Conservation (phyloP, 2,329 filamentous ascomycete species). For the Phyllosticta ampelicida region DNA sequence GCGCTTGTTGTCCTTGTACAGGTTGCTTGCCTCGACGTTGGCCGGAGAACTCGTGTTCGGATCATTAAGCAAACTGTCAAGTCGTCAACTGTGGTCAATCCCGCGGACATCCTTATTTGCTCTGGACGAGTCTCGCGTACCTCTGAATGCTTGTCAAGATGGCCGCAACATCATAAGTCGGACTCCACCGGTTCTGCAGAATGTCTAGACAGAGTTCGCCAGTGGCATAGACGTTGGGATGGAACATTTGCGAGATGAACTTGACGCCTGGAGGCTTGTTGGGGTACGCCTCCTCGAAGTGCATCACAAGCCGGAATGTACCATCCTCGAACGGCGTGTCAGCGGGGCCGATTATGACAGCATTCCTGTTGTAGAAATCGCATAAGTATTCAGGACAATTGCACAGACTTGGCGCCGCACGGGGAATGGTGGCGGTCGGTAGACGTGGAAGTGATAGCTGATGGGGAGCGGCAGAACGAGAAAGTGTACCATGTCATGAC, state of each 20-base stretch:
- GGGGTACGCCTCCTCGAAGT: constrained; percentile 97
- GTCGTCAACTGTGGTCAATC: not conserved
- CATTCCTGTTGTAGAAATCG: constrained; percentile 56
- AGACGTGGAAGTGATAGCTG: not conserved
- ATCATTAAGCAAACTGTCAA: constrained; percentile 75
- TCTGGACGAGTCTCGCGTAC: constrained; percentile 35
- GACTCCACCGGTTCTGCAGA: constrained; percentile 95
- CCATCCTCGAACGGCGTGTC: constrained; percentile 98
- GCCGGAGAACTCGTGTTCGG: constrained; percentile 97
- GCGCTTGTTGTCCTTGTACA: constrained; percentile 96
- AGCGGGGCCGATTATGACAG: constrained; percentile 91
- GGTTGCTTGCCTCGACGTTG: constrained; percentile 94
- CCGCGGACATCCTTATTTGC: not conserved
- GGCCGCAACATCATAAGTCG: constrained; percentile 95
- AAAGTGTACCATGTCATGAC: constrained; percentile 81
- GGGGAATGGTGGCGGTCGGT: constrained; percentile 1
- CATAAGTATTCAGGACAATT: constrained; percentile 19
- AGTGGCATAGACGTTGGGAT: constrained; percentile 95
- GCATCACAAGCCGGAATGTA: constrained; percentile 95
- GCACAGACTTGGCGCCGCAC: not conserved
- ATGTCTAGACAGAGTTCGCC: constrained; percentile 96
- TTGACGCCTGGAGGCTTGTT: constrained; percentile 98
- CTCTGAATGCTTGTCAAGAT: constrained; percentile 97
- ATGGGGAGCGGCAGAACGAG: constrained; percentile 8
- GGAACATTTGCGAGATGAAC: constrained; percentile 98